Evolutionary conservation across 805 yeast genomes (phyloP), one percentile per base, ranked within the genome.

Genomic region (Myxozyma geophila): DNA sequence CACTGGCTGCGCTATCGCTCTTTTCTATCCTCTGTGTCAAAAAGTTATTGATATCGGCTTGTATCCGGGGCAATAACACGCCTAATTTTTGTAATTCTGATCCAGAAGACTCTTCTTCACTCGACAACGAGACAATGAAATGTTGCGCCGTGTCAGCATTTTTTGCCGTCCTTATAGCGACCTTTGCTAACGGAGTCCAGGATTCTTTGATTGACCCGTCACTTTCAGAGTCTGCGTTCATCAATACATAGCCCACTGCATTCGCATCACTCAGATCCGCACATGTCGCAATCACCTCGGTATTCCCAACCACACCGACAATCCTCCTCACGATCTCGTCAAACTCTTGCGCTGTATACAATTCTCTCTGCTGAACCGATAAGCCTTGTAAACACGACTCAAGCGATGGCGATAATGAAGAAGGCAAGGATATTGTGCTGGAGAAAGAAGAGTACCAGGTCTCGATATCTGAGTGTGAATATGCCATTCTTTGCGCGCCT

Each of bases 11-110:
- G 12, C 2, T 17, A 21, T 48, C 48, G 12, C 41, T 12, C 7
- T 17, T 33, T 47, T 60, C 66, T 13, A 68, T 65, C 37, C 67
- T 44, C 21, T 33, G 60, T 2, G 71, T 67, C 47, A 68, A 43
- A 44, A 57, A 68, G 33, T 35, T 57, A 44, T 68, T 68, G 23
- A 68, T 57, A 7, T 41, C 62, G 5, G 49, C 64, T 50, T 67
- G 71, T n/a, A 66, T 23, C 19, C 36, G 12, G 7, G 57, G 61
- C 36, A 66, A 50, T n/a, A 41, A 52, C 10, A n/a, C 33, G 3
- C 52, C 56, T n/a, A 58, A 46, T 8, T 17, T 52, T 19, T 44
- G 54, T 41, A 60, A 59, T 36, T 21, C n/a, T 46, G 39, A 12
- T 51, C 54, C 15, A 7, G 37, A 10, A 13, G 10, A 17, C 15